Conservation (phyloP, 148 eudicot genomes). For the Chenopodium quinoa region DNA sequence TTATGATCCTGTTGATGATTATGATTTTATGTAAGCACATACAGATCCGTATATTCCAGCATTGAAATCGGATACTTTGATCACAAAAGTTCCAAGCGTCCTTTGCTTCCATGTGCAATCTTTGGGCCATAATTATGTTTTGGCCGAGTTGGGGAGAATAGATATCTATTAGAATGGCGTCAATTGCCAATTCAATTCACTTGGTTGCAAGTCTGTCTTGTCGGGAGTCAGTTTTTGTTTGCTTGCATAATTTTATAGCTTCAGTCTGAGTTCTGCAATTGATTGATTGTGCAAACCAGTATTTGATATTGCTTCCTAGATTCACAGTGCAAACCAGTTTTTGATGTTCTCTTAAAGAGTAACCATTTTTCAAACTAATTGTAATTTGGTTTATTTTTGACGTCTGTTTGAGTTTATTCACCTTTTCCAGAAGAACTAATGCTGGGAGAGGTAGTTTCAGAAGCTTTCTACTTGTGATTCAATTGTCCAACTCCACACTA, state of each 20-base stretch:
- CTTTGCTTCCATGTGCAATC: slow-evolving; percentile 2
- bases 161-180: not conserved
- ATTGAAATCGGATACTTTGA: not conserved
- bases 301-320: too few relatives aligned
- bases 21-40: slow-evolving; percentile 78
- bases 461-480: too few relatives aligned
- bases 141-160: not conserved
- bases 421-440: too few relatives aligned
- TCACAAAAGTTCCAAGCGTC: not conserved
- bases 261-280: slow-evolving; percentile 9
- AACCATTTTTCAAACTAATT: too few relatives aligned
- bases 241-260: slow-evolving; percentile 1
- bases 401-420: not conserved
- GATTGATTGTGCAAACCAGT: not conserved
- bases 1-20: slow-evolving; percentile 69
- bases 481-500: too few relatives aligned
- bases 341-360: too few relatives aligned
- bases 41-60: not conserved
- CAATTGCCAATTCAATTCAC: not conserved
- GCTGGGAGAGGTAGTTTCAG: too few relatives aligned
- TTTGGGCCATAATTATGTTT: slow-evolving; percentile 3
- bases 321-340: too few relatives aligned
- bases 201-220: not conserved
- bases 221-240: slow-evolving; percentile 13
- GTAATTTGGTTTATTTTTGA: too few relatives aligned